phyloP scores from a whole-genome alignment of 2,329 filamentous ascomycete genomes.

The Zasmidium angulare region DNA sequence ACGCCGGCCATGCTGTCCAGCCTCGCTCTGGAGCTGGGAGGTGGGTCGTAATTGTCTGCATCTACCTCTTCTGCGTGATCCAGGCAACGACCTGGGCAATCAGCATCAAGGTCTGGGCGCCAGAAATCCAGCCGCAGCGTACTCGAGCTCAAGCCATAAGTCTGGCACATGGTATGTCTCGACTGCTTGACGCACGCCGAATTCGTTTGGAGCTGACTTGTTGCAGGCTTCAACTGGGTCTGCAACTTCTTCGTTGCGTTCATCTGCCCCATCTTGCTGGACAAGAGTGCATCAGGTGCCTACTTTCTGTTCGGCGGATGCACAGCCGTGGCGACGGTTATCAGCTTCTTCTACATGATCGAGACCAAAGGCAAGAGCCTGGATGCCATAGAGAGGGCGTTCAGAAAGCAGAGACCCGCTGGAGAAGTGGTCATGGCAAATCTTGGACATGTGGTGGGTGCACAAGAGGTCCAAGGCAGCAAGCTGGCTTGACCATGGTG shows the following conservation, averaged over 20 bases:
- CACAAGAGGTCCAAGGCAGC: neutral
- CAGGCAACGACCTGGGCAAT: constrained; percentile 55
- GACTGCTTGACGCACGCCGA: neutral
- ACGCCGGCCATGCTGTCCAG: constrained; percentile 41
- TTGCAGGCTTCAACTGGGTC: constrained; percentile 14
- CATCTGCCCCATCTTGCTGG: constrained; percentile 52
- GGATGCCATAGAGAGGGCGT: neutral
- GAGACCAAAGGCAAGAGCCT: neutral
- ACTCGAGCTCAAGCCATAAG: constrained; percentile 56
- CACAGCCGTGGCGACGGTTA: constrained; percentile 12
- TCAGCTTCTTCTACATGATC: neutral
- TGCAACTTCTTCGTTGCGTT: constrained; percentile 35
- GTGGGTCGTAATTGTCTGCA: constrained; percentile 52
- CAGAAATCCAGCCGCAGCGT: constrained; percentile 56
- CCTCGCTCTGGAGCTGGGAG: constrained; percentile 36
- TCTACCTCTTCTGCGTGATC: constrained; percentile 50
- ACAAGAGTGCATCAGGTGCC: constrained; percentile 35
- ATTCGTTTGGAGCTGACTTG: neutral
- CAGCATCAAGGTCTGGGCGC: constrained; percentile 55
- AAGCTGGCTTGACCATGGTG: neutral
- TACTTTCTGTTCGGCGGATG: constrained; percentile 35
- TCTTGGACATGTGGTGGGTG: neutral
- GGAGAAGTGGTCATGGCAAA: neutral
- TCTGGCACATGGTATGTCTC: constrained; percentile 46
- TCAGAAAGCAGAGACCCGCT: neutral